Evolutionary conservation across 257 asterid genomes (phyloP).

Genomic region (Prunella vulgaris): DNA sequence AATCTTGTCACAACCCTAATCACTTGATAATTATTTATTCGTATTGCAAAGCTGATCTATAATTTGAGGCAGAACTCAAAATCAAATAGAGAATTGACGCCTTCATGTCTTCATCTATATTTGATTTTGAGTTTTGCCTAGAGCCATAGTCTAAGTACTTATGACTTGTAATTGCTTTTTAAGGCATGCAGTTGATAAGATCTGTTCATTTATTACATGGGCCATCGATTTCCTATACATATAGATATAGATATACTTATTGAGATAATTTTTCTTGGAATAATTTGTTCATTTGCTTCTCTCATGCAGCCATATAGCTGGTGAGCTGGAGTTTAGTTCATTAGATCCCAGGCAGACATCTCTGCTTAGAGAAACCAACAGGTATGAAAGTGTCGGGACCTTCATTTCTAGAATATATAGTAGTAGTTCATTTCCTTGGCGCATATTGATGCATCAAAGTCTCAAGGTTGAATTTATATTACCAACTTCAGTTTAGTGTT

Average conservation of each 20-base stretch:
- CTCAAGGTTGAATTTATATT: not conserved
- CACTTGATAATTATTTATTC: not conserved
- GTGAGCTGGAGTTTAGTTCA: conserved; percentile 32
- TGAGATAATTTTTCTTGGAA: not conserved
- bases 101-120: no score
- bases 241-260: not conserved
- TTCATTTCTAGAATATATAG: not conserved
- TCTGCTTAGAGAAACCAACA: conserved; percentile 39
- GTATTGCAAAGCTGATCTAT: not conserved
- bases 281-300: not conserved
- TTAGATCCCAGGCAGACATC: conserved; percentile 29
- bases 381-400: conserved; percentile 20
- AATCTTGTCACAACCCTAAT: no score
- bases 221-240: not conserved
- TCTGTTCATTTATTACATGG: not conserved
- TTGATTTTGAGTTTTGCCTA: no score
- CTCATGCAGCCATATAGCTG: conserved; percentile 28
- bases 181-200: not conserved
- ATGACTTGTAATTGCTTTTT: not conserved
- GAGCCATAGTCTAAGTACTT: not conserved
- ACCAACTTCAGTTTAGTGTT: not conserved
- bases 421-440: not conserved
- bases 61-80: not conserved
- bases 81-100: not conserved
- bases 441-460: not conserved